Conservation (phyloP, 352 stramenopile species). For the Phytopythium chamaehyphon region DNA sequence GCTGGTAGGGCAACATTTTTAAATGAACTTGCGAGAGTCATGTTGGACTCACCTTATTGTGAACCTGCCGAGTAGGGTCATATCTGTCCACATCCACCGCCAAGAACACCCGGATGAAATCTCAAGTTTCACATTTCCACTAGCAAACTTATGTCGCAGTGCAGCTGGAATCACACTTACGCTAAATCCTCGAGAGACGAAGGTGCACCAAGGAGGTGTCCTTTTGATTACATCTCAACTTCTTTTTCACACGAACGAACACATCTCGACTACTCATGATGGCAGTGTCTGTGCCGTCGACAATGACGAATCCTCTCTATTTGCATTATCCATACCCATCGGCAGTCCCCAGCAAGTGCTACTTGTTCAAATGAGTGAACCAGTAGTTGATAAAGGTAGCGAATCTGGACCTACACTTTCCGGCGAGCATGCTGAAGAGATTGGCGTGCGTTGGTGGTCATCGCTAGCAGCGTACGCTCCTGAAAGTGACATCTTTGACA, state of each 20-base stretch:
- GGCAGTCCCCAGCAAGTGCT: constrained; percentile 1
- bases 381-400: background rate
- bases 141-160: constrained; percentile 12
- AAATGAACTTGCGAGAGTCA: background rate
- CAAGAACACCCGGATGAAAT: constrained; percentile 14
- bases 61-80: constrained; percentile 11
- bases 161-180: constrained; percentile 19
- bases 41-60: background rate
- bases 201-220: constrained; percentile 17
- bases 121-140: constrained; percentile 30
- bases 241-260: constrained; percentile 24
- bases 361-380: background rate
- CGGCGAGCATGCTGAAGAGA: constrained; percentile 4
- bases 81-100: constrained; percentile 33
- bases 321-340: background rate
- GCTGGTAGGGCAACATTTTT: constrained; percentile 12
- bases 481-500: constrained; percentile 23
- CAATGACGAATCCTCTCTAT: background rate
- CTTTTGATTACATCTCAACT: constrained; percentile 36
- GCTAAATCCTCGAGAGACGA: constrained; percentile 24
- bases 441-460: constrained; percentile 36
- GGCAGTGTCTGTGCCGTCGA: background rate
- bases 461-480: constrained; percentile 26
- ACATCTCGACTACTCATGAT: too few relatives aligned
- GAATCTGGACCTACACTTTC: background rate